A percentile compares a stretch with the other conserved stretches of the same genome.
phyloP scores from a whole-genome alignment of 805 yeast genomes.

The Zygosaccharomyces rouxii region DNA sequence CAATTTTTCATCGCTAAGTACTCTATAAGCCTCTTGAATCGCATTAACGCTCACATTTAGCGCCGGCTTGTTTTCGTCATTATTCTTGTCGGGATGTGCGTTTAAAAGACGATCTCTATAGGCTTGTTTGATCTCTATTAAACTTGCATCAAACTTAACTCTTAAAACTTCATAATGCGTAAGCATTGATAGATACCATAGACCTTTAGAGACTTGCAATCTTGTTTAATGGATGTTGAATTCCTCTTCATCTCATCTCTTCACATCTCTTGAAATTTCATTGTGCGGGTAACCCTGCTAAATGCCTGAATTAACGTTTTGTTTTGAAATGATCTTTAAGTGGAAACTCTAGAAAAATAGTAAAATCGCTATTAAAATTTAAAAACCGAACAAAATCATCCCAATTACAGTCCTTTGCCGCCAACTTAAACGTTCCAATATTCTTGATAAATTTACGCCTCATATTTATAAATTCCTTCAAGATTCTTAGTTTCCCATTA shows the following conservation, averaged over 20 bases:
- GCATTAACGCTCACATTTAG: slow-evolving; percentile 36
- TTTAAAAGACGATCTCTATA: slow-evolving; percentile 56
- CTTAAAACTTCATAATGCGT: slow-evolving; percentile 59
- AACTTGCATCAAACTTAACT: slow-evolving; percentile 38
- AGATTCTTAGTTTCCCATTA: background rate
- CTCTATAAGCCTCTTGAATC: slow-evolving; percentile 62
- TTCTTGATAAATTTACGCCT: too few species aligned
- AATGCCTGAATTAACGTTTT: background rate
- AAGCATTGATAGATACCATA: background rate
- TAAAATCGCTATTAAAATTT: background rate
- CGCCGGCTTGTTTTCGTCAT: slow-evolving; percentile 4
- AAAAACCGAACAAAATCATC: background rate
- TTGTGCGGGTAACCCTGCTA: background rate
- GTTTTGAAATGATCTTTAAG: background rate
- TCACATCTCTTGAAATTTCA: background rate
- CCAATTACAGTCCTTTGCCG: background rate
- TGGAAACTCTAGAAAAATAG: background rate
- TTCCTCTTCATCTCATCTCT: background rate
- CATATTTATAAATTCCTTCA: background rate
- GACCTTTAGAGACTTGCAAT: background rate
- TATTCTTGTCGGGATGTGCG: slow-evolving; percentile 75
- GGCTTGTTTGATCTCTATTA: slow-evolving; percentile 51
- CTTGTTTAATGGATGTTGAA: background rate
- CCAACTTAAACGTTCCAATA: background rate
- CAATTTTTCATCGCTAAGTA: slow-evolving; percentile 40